Evolutionary conservation across 106 monocot genomes (phyloP), one percentile per base, ranked within the genome.

Genomic region (Allium cepa): DNA sequence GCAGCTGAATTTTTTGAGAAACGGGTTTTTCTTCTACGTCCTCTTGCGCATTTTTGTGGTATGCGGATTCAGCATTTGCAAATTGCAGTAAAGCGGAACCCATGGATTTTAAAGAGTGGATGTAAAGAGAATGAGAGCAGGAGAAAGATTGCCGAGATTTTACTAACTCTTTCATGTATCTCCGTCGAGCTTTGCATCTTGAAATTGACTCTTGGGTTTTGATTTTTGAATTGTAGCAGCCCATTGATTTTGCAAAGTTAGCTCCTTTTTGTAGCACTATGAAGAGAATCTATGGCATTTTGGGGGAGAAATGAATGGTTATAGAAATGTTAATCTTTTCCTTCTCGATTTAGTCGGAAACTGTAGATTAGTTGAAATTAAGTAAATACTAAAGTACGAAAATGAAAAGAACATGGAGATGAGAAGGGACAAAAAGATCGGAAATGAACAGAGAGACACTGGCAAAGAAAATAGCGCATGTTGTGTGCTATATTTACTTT

Each of bases 21-120:
- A 63, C 66, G 28, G 73, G 67, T 8, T 49, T 46, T 1, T 7
- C 12, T 45, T 47, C 3, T 0, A 11, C 50, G 50, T 63, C 2
- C 9, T 15, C 50, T 10, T 66, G 15, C 10, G 50, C 17, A 9
- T 16, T 11, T 50, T 50, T 9, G 50, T 66, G 46, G 17, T 4
- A 18, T 3, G 3, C 4, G 17, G 50, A 7, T 12, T 66, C 65
- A 50, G 26, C 14, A 28, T 73, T 79, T 71, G 93, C 80, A 68
- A 95, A 91, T 76, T 95, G 88, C 48, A 85, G 83, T 61, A 95
- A 83, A 9, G 91, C 85, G 17, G 94, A 57, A 71, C 90, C 90
- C 8, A 88, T 85, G 67, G 80, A 79, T 17, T 88, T 85, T 58
- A 95, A 81, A 27, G 91, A 83, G 16, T 80, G 91, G 70, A 96